phyloP scores from a whole-genome alignment of 2,329 filamentous ascomycete species.

The Chaetomium globosum region DNA sequence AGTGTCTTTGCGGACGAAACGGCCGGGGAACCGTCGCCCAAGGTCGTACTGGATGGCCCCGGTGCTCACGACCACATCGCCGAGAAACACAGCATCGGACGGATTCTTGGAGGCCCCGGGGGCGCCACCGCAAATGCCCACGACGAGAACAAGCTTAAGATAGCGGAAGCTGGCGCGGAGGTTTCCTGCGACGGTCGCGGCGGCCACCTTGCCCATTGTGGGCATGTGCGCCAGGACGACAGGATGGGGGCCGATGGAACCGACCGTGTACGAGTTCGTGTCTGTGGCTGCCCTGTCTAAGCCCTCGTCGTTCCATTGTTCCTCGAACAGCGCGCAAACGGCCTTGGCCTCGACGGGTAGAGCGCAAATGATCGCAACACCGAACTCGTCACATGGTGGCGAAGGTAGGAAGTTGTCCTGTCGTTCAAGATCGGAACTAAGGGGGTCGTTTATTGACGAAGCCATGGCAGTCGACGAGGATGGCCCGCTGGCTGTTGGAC shows the following conservation, averaged over 20 bases:
- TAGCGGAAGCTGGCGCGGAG: constrained; percentile 37
- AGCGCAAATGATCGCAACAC: constrained; percentile 10
- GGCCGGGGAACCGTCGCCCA: constrained; percentile 32
- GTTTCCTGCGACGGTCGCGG: constrained; percentile 36
- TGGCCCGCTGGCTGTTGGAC: not conserved
- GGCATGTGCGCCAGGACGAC: constrained; percentile 16
- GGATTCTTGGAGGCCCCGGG: constrained; percentile 8
- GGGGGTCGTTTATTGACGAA: too few species aligned
- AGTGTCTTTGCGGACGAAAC: constrained; percentile 30
- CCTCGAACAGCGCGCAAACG: not conserved
- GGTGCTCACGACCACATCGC: constrained; percentile 36
- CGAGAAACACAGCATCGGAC: constrained; percentile 28
- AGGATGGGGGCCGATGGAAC: not conserved
- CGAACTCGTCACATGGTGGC: not conserved
- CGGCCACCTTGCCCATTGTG: constrained; percentile 18
- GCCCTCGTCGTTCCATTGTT: not conserved
- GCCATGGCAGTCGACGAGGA: too few species aligned
- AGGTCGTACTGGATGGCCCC: constrained; percentile 33
- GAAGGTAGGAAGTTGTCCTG: not conserved
- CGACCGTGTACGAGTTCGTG: constrained; percentile 8
- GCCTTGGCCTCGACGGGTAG: constrained; percentile 7
- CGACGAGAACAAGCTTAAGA: constrained; percentile 33
- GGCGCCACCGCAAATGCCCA: constrained; percentile 36
- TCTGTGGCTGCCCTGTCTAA: not conserved
- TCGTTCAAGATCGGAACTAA: not conserved